Conservation (phyloP, 2,329 filamentous ascomycete genomes). For the Fusarium sulawesiense region DNA sequence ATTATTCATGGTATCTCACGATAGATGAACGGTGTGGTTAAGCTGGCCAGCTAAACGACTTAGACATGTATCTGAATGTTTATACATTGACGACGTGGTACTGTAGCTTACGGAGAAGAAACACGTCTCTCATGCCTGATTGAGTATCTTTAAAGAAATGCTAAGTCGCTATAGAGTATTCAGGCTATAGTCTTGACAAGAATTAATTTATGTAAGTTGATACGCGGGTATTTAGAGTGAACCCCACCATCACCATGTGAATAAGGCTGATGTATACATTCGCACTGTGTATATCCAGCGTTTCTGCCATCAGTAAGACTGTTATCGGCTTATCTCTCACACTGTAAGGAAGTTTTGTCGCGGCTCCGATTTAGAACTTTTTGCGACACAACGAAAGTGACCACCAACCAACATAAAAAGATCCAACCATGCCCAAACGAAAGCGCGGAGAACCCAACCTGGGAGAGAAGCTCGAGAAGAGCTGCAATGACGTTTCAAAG, state of each 20-base stretch:
- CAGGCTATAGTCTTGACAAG: neutral
- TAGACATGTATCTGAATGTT: neutral
- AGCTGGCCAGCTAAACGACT: neutral
- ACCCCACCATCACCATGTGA: constrained; percentile 29
- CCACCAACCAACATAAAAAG: constrained; percentile 29
- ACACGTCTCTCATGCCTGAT: neutral
- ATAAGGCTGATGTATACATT: neutral
- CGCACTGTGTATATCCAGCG: neutral
- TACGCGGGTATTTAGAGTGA: neutral
- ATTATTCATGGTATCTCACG: neutral
- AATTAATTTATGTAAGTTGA: neutral
- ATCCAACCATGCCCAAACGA: constrained; percentile 65
- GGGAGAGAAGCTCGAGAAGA: constrained; percentile 63
- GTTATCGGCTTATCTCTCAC: constrained; percentile 53
- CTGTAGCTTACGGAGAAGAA: neutral
- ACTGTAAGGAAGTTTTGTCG: constrained; percentile 61
- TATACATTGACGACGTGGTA: neutral
- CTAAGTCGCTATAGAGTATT: neutral
- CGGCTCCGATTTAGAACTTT: constrained; percentile 37
- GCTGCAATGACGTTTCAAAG: constrained; percentile 70
- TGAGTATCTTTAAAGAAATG: neutral
- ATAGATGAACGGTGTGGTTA: neutral
- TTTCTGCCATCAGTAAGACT: neutral
- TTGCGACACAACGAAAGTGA: constrained; percentile 34
- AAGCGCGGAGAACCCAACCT: constrained; percentile 63